Evolutionary conservation across 768 basidiomycete species (phyloP).

Genomic region (Leucocoprinus leucothites): DNA sequence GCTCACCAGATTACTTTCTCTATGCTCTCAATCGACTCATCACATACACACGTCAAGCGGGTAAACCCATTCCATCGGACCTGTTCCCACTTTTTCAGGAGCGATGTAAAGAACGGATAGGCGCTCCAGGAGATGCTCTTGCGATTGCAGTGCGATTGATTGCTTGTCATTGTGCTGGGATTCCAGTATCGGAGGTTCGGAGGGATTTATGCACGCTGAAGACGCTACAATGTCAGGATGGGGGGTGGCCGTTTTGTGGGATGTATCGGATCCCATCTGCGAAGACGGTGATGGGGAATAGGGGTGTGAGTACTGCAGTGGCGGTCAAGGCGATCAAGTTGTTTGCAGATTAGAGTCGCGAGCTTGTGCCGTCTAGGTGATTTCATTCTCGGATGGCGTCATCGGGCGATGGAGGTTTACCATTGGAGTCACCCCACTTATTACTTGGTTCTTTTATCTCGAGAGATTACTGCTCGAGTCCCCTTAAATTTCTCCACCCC

Average conservation of each 20-base stretch:
- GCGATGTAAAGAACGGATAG: constrained; percentile 47
- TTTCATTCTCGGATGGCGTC: no score
- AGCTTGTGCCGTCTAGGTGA: no score
- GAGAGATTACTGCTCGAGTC: no score
- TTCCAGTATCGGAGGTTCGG: constrained; percentile 27
- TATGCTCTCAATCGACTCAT: constrained; percentile 49
- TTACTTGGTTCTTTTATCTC: no score
- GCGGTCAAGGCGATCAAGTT: neutral
- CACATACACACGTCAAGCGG: constrained; percentile 26
- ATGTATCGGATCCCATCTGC: neutral
- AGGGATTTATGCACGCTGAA: constrained; percentile 45
- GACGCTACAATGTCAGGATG: constrained; percentile 49
- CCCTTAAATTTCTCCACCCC: no score
- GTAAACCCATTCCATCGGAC: constrained; percentile 25
- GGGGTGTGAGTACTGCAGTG: neutral
- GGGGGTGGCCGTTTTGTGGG: constrained; percentile 36
- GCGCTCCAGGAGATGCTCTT: constrained; percentile 46
- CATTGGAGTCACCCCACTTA: no score
- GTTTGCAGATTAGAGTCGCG: neutral
- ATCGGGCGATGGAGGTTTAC: constrained; percentile 39
- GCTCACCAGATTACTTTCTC: constrained; percentile 48
- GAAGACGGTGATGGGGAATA: neutral
- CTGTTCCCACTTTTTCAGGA: constrained; percentile 39
- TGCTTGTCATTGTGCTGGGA: constrained; percentile 37
- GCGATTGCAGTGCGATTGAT: constrained; percentile 56